Conservation (phyloP, 2,329 filamentous ascomycete genomes). For the Mycocentrospora acerina region DNA sequence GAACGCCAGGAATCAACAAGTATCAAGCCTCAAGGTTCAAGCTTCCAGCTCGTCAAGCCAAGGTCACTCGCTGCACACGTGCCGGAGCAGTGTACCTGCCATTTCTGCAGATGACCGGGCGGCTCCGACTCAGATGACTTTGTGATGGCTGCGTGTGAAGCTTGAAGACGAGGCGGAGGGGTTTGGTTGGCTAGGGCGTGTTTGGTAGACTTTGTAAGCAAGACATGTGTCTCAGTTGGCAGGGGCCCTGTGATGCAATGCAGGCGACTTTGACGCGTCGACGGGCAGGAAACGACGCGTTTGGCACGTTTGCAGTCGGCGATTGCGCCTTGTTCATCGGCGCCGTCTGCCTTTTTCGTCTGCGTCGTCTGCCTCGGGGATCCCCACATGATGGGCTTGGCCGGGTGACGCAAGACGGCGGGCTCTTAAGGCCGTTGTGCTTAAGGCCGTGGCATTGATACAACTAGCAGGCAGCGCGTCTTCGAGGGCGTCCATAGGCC, state of each 20-base stretch:
- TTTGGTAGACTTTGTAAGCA: slow-evolving; percentile 2
- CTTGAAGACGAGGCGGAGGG: slow-evolving; percentile 2
- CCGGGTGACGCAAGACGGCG: slow-evolving; percentile 1
- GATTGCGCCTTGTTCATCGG: slow-evolving; percentile 1
- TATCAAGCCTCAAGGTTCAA: too few species aligned
- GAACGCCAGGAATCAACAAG: too few species aligned
- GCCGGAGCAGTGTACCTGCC: too few species aligned
- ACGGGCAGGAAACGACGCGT: neutral
- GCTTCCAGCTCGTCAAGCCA: too few species aligned
- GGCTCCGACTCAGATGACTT: slow-evolving; percentile 14
- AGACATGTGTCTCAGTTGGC: slow-evolving; percentile 8
- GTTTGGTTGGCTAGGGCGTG: slow-evolving; percentile 8
- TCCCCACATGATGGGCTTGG: slow-evolving; percentile 9
- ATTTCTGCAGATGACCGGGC: slow-evolving; percentile 17
- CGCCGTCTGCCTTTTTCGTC: too few species aligned
- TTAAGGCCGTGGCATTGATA: slow-evolving; percentile 6
- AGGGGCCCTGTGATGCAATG: slow-evolving; percentile 8
- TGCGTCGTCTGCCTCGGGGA: slow-evolving; percentile 5
- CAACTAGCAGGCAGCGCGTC: slow-evolving; percentile 7
- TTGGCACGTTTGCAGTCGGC: neutral
- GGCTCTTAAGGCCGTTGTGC: slow-evolving; percentile 10
- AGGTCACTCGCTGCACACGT: too few species aligned
- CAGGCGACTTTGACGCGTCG: slow-evolving; percentile 3
- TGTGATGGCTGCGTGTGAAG: slow-evolving; percentile 3
- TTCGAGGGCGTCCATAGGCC: too few species aligned